A percentile compares a stretch with the other conserved stretches of the same genome.
Conservation (phyloP, 192 early-diverging fungal genomes). For the Linnemannia hyalina region DNA sequence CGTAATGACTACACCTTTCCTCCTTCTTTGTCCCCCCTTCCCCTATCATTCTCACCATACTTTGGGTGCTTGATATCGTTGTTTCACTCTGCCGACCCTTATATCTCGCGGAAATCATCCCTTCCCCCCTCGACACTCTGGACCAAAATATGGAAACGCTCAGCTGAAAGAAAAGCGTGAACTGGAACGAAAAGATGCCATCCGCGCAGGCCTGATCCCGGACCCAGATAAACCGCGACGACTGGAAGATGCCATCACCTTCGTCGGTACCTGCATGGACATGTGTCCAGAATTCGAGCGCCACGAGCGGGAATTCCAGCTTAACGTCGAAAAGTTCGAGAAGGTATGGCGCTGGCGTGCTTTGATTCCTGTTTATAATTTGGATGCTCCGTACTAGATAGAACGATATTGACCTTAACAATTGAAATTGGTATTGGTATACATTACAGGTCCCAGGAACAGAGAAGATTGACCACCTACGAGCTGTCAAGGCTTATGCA, state of each 20-base stretch:
- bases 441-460: slow-evolving; percentile 65
- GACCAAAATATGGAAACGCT: not conserved
- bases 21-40: not conserved
- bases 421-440: no score
- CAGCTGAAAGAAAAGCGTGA: slow-evolving; percentile 77
- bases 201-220: slow-evolving; percentile 68
- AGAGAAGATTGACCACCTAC: slow-evolving; percentile 69
- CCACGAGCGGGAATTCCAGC: slow-evolving; percentile 84
- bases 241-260: slow-evolving; percentile 75
- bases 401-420: not conserved
- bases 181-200: slow-evolving; percentile 73
- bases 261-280: slow-evolving; percentile 84
- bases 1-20: slow-evolving; percentile 1
- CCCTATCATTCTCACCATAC: not conserved
- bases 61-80: not conserved
- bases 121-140: not conserved
- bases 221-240: slow-evolving; percentile 65
- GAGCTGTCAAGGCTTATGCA: slow-evolving; percentile 87
- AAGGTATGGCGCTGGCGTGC: slow-evolving; percentile 58
- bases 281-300: slow-evolving; percentile 95
- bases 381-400: not conserved
- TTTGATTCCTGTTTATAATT: not conserved
- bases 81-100: not conserved
- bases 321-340: slow-evolving; percentile 80
- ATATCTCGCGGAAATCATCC: not conserved